Evolutionary conservation across 73 alveolate species (phyloP), one percentile per base, ranked within the genome.

Genomic region (Paramecium octaurelia): DNA sequence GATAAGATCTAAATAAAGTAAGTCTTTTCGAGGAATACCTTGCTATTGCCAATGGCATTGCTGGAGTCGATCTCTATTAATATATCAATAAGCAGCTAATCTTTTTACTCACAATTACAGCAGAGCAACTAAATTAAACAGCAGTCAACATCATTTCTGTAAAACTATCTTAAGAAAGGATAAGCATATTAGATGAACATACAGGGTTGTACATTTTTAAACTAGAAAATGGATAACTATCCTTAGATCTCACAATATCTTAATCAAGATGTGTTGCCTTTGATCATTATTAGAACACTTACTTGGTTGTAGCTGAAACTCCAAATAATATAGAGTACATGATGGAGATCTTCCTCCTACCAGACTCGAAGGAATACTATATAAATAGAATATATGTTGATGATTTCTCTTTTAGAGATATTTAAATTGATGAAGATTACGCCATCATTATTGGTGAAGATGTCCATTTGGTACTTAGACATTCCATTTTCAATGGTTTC

Each of bases 371-470:
- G 24, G 70, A 48, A 24, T 80, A 44, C 18, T 80, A 44, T 80
- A 36, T 43, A 14, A 80, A 80, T 80, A 18, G 91, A 44, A 42
- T 80, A 18, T 80, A 44, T 44, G 76, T 80, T 43, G 91, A 80
- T 80, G 91, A 80, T 29, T 80, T 80, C 36, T 21, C 42, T 10
- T 80, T 44, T 80, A 44, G 57, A 44, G 91, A 80, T 80, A 80
- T 80, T 24, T 23, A 80, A 43, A 80, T 80, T 3, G 43, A 42
- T 24, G 43, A 80, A n/a, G 76, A 80, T 11, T 80, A 80, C 44
- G 91, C 91, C 9, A 80, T 80, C n/a, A 35, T 80, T 14, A 80
- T 80, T 44, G 91, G 91, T 5, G 91, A 80, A 27, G 91, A 80
- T 80, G 75, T 48, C 8, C 91, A 80, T 80, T 43, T 80, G 34